Evolutionary conservation across 441 rosid genomes (phyloP).

Genomic region (Euphorbia corollata): DNA sequence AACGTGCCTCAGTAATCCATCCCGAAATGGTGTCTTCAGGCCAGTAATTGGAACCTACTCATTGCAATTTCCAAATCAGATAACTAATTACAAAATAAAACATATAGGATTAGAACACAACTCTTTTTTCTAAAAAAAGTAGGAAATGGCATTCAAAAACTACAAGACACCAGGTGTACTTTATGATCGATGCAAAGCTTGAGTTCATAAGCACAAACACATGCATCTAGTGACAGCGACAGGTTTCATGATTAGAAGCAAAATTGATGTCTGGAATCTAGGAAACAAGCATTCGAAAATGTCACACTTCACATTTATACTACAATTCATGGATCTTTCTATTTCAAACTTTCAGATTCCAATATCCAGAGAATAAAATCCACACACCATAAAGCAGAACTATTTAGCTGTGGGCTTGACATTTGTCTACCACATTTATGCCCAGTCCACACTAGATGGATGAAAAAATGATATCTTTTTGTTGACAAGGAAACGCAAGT

Average conservation of each 20-base stretch:
- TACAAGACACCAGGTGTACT: slow-evolving; percentile 4
- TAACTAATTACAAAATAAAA: slow-evolving; percentile 1
- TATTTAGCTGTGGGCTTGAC: neutral
- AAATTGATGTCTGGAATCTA: neutral
- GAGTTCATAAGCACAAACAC: neutral
- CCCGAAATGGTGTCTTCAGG: slow-evolving; percentile 83
- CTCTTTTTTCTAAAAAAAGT: slow-evolving; percentile 6
- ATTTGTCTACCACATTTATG: neutral
- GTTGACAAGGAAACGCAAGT: neutral
- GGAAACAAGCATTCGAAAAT: neutral
- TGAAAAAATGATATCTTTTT: neutral
- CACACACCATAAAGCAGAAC: neutral
- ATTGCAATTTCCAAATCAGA: slow-evolving; percentile 16
- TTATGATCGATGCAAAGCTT: neutral
- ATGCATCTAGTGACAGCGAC: neutral
- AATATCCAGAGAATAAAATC: neutral
- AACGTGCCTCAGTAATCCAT: slow-evolving; percentile 63
- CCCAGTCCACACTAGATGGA: neutral
- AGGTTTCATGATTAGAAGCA: neutral
- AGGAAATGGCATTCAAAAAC: neutral
- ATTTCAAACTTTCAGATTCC: neutral
- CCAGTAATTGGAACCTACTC: slow-evolving; percentile 77
- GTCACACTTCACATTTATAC: neutral
- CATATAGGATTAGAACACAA: slow-evolving; percentile 8
- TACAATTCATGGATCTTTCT: neutral